Base-by-base conservation (phyloP, 805 yeast genomes). In the Saturnispora silvae region DNA sequence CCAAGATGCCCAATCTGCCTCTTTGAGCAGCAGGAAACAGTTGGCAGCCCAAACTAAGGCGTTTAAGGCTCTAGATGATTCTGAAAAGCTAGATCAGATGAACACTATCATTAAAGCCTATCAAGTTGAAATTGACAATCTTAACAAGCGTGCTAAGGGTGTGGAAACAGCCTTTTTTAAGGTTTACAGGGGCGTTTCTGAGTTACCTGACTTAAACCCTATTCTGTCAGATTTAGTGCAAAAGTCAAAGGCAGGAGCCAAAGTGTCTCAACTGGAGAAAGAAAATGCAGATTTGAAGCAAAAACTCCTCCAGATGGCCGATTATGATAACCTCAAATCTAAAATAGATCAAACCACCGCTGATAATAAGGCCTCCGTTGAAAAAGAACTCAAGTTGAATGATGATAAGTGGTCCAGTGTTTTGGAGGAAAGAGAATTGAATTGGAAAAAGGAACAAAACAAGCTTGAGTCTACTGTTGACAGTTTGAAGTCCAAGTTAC, bases 121-220 rank as follows among this genome's bases (percentile, higher is more conserved):
- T 52, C 98, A 89, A 57, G 72, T 77, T 40, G 96, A 86, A 53
- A 82, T 89, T 49, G 98, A 89, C 54, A 63, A 67, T 29, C 63
- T 89, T 45, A 83, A 96, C 2, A 73, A 74, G 46, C 74, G 92
- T 44, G 76, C 83, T 38, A 84, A 87, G 52, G 64, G 57, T 31
- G 74, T 82, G 1, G 97, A 92, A 51, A 64, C 68, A 27, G 67
- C 76, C 22, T 80, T 92, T 50, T 72, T 86, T 53, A 75, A 77
- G 15, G 65, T 83, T 17, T 89, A 89, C 61, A 65, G 83, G 39
- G 65, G 75, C 13, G 61, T 89, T 4, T 83, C 86, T 4, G 95
- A 87, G 54, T 87, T 94, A 0, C 96, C 96, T 0, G 96, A 89
- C 60, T 97, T 97, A 1, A 73, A 70, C 43, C 94, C 95, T 4